Base-by-base conservation (phyloP, 345 rosid genomes). In the Passiflora organensis region DNA sequence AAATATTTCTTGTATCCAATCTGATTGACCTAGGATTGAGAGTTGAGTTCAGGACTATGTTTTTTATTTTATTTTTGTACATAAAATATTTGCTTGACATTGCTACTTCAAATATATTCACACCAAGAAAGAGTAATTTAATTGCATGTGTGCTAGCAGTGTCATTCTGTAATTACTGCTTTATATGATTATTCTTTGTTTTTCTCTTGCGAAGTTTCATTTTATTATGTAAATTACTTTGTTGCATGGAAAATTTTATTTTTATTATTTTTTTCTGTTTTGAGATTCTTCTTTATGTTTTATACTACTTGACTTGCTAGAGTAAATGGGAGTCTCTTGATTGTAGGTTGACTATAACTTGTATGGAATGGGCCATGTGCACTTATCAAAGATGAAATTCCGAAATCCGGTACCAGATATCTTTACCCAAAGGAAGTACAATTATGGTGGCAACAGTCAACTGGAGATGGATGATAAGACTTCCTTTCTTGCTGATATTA, bases 281-380 rank as follows among this genome's bases (percentile, higher is more conserved):
- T 28, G n/a, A 23, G 13, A 19, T 47, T 6, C 51, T 21, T 47
- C 12, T 19, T 9, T n/a, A n/a, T n/a, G n/a, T 17, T 16, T 45
- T 19, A 28, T 8, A 28, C 34, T 28, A 28, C 34, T 2, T 28
- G 34, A 28, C 8, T 0, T 48, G 51, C 51, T 13, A 48, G 43
- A 25, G 5, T 48, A 11, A 15, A 43, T 44, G 49, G 51, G 13
- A 8, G 53, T 71, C 22, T 65, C 21, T 45, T 60, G 6, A 48
- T 62, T 53, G 42, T 66, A 93, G 99, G 79, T 93, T 53, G 96
- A 93, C 76, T 80, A 74, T 71, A 93, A 86, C 78, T 78, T 93
- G 69, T 81, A 78, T 73, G 99, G 99, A 71, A 93, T 93, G 99
- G 94, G 95, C 64, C 87, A 78, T 72, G 62, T 91, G 45, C 98